Percentiles rank a stretch among this genome's conserved stretches.
Evolutionary conservation across 192 early-diverging fungal species (phyloP).

Genomic region (Coemansia sp.): DNA sequence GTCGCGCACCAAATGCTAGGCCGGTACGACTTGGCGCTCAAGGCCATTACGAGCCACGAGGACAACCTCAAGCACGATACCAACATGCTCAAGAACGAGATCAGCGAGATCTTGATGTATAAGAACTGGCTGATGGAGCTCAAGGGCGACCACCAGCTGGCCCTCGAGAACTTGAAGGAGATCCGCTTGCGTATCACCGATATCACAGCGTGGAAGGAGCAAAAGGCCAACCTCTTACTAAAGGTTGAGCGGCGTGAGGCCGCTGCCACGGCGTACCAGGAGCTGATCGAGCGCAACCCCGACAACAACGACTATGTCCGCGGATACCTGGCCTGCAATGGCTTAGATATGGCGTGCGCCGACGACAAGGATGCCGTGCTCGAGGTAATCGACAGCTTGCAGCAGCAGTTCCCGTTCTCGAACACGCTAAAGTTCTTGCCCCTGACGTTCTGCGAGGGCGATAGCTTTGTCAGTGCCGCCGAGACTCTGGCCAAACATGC

Average conservation of each 20-base stretch:
- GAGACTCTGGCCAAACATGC: slow-evolving; percentile 70
- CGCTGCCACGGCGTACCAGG: slow-evolving; percentile 74
- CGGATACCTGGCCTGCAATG: slow-evolving; percentile 63
- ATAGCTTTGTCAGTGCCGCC: slow-evolving; percentile 62
- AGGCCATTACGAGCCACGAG: slow-evolving; percentile 70
- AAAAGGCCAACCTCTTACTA: slow-evolving; percentile 69
- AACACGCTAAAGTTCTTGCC: slow-evolving; percentile 78
- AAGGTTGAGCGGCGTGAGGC: slow-evolving; percentile 68
- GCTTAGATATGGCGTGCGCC: slow-evolving; percentile 28
- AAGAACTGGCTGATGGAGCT: slow-evolving; percentile 86
- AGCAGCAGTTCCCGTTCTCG: slow-evolving; percentile 76
- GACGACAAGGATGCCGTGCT: slow-evolving; percentile 43
- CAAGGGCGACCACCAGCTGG: slow-evolving; percentile 71
- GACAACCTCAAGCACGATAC: slow-evolving; percentile 60
- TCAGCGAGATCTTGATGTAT: slow-evolving; percentile 85
- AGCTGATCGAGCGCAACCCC: slow-evolving; percentile 78
- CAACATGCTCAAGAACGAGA: slow-evolving; percentile 60
- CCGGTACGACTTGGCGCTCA: slow-evolving; percentile 73
- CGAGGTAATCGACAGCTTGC: slow-evolving; percentile 57
- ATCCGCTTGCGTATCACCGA: slow-evolving; percentile 79
- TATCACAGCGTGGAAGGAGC: slow-evolving; percentile 70
- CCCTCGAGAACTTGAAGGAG: slow-evolving; percentile 75
- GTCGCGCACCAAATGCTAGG: slow-evolving; percentile 81
- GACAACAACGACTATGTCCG: slow-evolving; percentile 74
- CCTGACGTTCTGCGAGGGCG: slow-evolving; percentile 73